A percentile compares a stretch with the other conserved stretches of the same genome.
Conservation (phyloP, 164 flowering plant genomes). For the Vitis amurensis region DNA sequence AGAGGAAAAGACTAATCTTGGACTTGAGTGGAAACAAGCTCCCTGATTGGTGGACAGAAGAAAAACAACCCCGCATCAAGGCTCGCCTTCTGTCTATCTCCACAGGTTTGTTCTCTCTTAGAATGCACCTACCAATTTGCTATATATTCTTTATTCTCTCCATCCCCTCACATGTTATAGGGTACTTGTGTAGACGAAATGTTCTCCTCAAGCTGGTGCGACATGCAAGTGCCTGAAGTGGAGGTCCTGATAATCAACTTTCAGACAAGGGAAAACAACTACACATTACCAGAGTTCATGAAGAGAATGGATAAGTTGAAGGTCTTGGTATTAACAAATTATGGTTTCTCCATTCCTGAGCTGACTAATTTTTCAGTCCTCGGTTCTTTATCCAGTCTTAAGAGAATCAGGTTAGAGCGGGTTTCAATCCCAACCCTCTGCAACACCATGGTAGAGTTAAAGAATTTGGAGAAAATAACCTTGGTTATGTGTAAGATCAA, state of each 20-base stretch:
- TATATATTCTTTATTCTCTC: too few species aligned
- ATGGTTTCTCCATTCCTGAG: conserved; percentile 16
- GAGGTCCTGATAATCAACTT: conserved; percentile 34
- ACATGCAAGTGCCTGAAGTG: conserved; percentile 22
- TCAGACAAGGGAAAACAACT: background rate
- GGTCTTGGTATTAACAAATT: conserved; percentile 21
- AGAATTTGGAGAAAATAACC: too few species aligned
- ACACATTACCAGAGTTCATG: conserved; percentile 25
- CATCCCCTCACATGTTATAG: too few species aligned
- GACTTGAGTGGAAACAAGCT: too few species aligned
- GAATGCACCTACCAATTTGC: too few species aligned
- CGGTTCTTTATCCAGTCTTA: conserved; percentile 11
- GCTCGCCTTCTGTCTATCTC: too few species aligned
- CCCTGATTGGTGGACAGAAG: too few species aligned
- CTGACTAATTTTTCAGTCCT: conserved; percentile 7
- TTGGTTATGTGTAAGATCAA: too few species aligned
- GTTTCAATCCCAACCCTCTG: conserved; percentile 20
- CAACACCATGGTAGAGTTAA: too few species aligned
- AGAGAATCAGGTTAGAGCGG: conserved; percentile 28
- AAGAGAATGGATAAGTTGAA: conserved; percentile 24
- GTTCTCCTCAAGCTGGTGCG: conserved; percentile 24
- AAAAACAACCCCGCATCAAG: too few species aligned
- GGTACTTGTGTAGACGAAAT: conserved; percentile 17
- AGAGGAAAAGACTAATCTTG: too few species aligned
- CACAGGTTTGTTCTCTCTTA: too few species aligned